Evolutionary conservation across 257 asterid species (phyloP).

Genomic region (Solanum pennellii): DNA sequence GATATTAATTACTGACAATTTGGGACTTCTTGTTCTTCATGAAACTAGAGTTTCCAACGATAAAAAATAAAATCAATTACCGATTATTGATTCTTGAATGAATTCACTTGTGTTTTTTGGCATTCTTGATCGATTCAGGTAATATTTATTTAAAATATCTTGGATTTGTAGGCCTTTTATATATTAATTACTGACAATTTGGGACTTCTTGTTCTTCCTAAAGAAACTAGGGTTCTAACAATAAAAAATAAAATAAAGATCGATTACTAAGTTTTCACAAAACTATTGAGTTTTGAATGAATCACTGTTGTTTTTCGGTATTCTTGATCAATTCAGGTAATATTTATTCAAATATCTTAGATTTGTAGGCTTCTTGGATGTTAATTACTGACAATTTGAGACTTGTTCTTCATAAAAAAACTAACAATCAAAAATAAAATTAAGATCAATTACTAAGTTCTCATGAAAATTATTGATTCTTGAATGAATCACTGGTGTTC

Average conservation of each 20-base stretch:
- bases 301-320: neutral
- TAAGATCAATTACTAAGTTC: neutral
- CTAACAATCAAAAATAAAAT: neutral
- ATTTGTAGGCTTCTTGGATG: neutral
- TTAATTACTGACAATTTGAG: neutral
- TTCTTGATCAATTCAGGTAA: neutral
- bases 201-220: neutral
- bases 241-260: neutral
- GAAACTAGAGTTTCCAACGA: neutral
- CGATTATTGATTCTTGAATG: neutral
- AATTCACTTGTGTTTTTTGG: neutral
- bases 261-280: neutral
- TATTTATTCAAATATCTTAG: neutral
- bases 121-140: neutral
- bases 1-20: neutral
- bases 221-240: neutral
- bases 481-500: neutral
- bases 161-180: neutral
- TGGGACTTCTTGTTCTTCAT: neutral
- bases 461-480: neutral
- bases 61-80: neutral
- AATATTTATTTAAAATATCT: neutral
- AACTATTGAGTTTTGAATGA: neutral
- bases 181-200: neutral
- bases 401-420: neutral